These are phyloP conservation scores for Ascoidea rubescens DNA, from an alignment of 805 yeast species.

Conservation along the genomic window DNA sequence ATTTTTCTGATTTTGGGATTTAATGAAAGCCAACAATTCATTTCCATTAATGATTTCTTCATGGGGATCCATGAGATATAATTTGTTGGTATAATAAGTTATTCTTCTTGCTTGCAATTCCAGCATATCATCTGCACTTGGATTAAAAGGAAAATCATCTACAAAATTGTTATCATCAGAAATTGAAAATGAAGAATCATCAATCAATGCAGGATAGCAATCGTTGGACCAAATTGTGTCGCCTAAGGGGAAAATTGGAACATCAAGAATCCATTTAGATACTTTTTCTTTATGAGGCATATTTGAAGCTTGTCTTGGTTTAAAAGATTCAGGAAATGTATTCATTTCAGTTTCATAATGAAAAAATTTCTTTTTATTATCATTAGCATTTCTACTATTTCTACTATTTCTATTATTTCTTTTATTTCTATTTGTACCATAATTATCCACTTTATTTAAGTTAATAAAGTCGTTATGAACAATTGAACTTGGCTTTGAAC, in stretches of 20 bases:
- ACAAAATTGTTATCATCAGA: conserved; percentile 3
- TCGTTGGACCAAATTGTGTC: conserved; percentile 21
- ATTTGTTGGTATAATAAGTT: conserved; percentile 27
- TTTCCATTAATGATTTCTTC: conserved; percentile 4
- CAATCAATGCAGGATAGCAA: conserved; percentile 36
- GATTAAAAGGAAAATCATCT: conserved; percentile 8
- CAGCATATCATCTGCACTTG: conserved; percentile 22
- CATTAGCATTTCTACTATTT: too few species aligned
- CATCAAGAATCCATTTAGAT: conserved; percentile 41
- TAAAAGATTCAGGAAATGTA: conserved; percentile 32
- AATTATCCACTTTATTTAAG: too few species aligned
- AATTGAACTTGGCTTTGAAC: too few species aligned
- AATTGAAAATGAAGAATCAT: conserved; percentile 14
- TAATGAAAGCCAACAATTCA: too few species aligned
- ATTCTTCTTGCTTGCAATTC: conserved; percentile 41
- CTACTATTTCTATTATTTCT: too few species aligned
- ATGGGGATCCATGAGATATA: conserved; percentile 19
- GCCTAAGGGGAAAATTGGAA: conserved; percentile 31
- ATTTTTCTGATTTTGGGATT: not conserved
- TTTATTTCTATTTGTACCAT: too few species aligned
- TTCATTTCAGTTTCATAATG: too few species aligned
- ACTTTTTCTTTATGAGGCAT: conserved; percentile 62
- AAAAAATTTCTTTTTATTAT: too few species aligned
- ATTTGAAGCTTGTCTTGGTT: conserved; percentile 47
- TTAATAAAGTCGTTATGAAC: too few species aligned